Evolutionary conservation across 164 flowering plant species (phyloP).

Genomic region (Macadamia tetraphylla): DNA sequence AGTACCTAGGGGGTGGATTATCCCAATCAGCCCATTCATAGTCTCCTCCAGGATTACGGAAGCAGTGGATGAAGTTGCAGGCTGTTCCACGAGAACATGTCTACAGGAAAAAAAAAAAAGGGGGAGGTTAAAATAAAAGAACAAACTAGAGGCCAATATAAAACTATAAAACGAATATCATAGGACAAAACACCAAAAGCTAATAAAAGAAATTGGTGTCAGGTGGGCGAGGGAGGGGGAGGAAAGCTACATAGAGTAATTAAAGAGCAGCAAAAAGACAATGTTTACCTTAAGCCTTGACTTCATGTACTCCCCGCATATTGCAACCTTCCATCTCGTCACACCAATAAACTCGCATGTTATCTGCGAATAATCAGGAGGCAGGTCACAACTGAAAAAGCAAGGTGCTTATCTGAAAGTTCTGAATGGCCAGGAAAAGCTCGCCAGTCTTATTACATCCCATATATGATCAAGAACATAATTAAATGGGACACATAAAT

Average conservation of each 20-base stretch:
- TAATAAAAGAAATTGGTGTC: too few species aligned
- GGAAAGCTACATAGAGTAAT: background rate
- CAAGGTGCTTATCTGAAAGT: too few species aligned
- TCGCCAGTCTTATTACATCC: too few species aligned
- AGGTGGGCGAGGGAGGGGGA: too few species aligned
- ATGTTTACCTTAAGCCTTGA: conserved; percentile 61
- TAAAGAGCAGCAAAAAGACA: background rate
- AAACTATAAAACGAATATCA: background rate
- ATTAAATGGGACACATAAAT: too few species aligned
- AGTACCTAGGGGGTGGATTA: conserved; percentile 82
- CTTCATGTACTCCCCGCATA: conserved; percentile 95
- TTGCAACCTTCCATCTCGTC: conserved; percentile 89
- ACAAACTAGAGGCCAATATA: background rate
- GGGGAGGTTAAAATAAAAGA: background rate
- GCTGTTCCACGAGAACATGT: conserved; percentile 83
- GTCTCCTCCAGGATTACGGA: conserved; percentile 94
- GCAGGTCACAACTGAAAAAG: background rate
- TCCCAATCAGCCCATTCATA: conserved; percentile 99
- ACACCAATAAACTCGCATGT: conserved; percentile 76
- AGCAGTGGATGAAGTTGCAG: conserved; percentile 95
- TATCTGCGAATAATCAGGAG: conserved; percentile 37
- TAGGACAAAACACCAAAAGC: too few species aligned
- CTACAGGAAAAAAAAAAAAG: conserved; percentile 31
- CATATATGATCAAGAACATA: too few species aligned
- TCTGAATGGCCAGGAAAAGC: too few species aligned